A percentile compares a stretch with the other conserved stretches of the same genome.
These are phyloP conservation scores for Leccinum aurantiacum DNA, from an alignment of 768 basidiomycete genomes.

Conservation along the genomic window DNA sequence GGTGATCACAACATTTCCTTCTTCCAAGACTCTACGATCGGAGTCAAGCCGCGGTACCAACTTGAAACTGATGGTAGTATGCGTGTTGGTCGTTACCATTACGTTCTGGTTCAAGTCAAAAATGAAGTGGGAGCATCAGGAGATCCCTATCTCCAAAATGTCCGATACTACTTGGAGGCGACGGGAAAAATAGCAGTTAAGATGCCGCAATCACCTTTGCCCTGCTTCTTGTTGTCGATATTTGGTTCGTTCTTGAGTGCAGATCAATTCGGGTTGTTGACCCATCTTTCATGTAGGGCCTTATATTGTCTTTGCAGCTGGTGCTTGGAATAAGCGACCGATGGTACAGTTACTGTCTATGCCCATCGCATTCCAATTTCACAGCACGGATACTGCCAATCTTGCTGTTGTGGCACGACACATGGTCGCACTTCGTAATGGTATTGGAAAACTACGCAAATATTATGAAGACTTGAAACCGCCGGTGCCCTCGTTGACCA, in stretches of 20 bases:
- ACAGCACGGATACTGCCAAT: slow-evolving; percentile 5
- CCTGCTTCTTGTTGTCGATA: too few relatives aligned
- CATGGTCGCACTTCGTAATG: too few relatives aligned
- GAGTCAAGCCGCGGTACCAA: too few relatives aligned
- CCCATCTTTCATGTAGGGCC: slow-evolving; percentile 19
- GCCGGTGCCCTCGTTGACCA: not conserved
- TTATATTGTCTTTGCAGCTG: slow-evolving; percentile 29
- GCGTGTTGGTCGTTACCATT: too few relatives aligned
- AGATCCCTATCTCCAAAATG: slow-evolving; percentile 29
- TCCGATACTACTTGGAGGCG: slow-evolving; percentile 21
- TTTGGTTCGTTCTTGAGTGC: not conserved
- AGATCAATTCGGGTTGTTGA: not conserved
- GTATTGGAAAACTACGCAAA: slow-evolving; percentile 4
- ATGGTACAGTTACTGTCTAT: slow-evolving; percentile 1
- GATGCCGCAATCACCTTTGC: not conserved
- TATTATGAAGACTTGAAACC: slow-evolving; percentile 20
- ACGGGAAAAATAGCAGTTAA: slow-evolving; percentile 8
- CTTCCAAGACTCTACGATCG: too few relatives aligned
- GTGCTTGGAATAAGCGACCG: slow-evolving; percentile 24
- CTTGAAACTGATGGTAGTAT: too few relatives aligned
- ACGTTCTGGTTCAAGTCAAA: slow-evolving; percentile 20
- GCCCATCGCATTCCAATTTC: slow-evolving; percentile 18
- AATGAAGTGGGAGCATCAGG: slow-evolving; percentile 22
- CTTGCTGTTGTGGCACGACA: too few relatives aligned
- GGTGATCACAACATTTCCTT: too few relatives aligned